phyloP scores from a whole-genome alignment of 441 rosid species.

The Adansonia gregorii region DNA sequence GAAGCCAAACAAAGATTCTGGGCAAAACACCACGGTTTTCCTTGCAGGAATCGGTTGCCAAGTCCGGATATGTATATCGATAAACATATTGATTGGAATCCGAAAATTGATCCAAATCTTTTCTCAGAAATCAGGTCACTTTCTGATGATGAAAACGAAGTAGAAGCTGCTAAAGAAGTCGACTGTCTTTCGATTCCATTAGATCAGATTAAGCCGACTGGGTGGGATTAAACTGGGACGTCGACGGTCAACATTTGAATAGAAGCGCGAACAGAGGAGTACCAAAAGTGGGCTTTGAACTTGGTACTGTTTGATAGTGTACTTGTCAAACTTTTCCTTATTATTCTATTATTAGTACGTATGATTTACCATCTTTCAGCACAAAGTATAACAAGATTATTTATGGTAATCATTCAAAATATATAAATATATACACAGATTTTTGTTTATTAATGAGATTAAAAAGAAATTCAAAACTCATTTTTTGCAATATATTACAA shows the following conservation, averaged over 20 bases:
- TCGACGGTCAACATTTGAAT: background rate
- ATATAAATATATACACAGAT: no score
- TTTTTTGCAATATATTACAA: no score
- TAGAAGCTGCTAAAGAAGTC: background rate
- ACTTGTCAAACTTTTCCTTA: background rate
- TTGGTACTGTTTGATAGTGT: background rate
- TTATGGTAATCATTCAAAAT: no score
- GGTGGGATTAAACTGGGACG: background rate
- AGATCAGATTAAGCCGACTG: background rate
- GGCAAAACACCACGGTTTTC: background rate
- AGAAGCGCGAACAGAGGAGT: no score
- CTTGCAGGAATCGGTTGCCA: background rate
- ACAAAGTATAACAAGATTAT: no score
- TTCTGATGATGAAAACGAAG: background rate
- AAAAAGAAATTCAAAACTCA: no score
- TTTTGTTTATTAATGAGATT: no score
- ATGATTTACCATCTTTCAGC: no score
- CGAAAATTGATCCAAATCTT: background rate
- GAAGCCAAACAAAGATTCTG: slow-evolving; percentile 14
- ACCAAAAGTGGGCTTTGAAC: background rate
- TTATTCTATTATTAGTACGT: no score
- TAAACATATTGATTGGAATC: background rate
- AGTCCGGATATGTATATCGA: background rate
- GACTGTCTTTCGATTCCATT: background rate
- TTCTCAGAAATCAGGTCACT: background rate